Evolutionary conservation across 1,284 basidiomycete genomes (phyloP).

Genomic region (Peniophora sp.): DNA sequence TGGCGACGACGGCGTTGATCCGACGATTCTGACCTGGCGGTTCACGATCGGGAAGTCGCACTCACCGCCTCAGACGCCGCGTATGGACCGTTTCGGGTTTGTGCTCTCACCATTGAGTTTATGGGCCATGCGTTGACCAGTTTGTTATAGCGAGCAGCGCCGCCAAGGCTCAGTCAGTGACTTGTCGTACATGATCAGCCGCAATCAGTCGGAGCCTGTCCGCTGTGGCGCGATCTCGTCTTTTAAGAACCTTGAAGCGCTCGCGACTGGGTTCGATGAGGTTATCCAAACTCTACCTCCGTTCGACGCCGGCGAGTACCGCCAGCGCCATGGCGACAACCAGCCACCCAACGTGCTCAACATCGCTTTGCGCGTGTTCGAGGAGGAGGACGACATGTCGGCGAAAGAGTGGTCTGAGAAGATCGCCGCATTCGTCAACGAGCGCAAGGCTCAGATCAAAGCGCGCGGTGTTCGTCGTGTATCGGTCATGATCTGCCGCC

Average conservation of each 20-base stretch:
- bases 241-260: slow-evolving; percentile 69
- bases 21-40: slow-evolving; percentile 82
- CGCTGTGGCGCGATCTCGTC: slow-evolving; percentile 87
- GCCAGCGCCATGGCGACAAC: slow-evolving; percentile 60
- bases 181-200: slow-evolving; percentile 82
- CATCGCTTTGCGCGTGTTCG: slow-evolving; percentile 82
- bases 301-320: slow-evolving; percentile 68
- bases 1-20: slow-evolving; percentile 70
- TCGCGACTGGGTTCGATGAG: slow-evolving; percentile 70
- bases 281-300: slow-evolving; percentile 60
- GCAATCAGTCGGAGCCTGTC: slow-evolving; percentile 77
- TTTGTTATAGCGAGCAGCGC: slow-evolving; percentile 26
- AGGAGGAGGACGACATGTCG: slow-evolving; percentile 66
- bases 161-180: slow-evolving; percentile 90
- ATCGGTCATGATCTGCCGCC: slow-evolving; percentile 88
- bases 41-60: slow-evolving; percentile 87
- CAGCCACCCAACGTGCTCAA: slow-evolving; percentile 91
- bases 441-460: slow-evolving; percentile 53
- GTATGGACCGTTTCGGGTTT: slow-evolving; percentile 52
- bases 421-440: slow-evolving; percentile 72
- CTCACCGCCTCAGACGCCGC: slow-evolving; percentile 80
- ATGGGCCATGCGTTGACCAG: slow-evolving; percentile 3
- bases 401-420: slow-evolving; percentile 77
- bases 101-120: slow-evolving; percentile 19
- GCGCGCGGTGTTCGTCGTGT: slow-evolving; percentile 85